Base-by-base conservation (phyloP, 495 filamentous ascomycete genomes). In the Podospora sp. region DNA sequence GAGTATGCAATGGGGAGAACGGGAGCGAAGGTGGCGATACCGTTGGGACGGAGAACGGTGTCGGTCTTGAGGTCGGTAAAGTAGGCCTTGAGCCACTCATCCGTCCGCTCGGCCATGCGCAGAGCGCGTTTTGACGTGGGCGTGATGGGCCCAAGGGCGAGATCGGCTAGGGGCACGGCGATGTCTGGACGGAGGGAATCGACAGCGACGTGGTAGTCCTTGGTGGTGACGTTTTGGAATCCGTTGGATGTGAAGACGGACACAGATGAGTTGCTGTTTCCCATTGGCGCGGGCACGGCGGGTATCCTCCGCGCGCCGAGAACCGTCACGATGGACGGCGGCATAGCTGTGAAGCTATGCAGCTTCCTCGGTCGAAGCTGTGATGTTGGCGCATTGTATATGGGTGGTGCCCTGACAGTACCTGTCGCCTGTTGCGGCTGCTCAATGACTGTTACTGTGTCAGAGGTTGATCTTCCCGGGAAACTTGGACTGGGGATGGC, bases 41-140 rank as follows among this genome's bases (percentile, higher is more conserved):
- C 72, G 11, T 18, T 6, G 40, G 27, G 76, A 74, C 8, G 75
- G 69, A 73, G 73, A n/a, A 62, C 14, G 77, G 74, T 27, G 22
- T 18, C 26, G 14, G 76, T 77, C 46, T 88, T 80, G 33, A 94
- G 75, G 46, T 88, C 81, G 20, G 84, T 82, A 21, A 92, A 82
- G 87, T 88, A 96, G 12, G 82, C 80, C 70, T 89, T 87, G 0
- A 92, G 93, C 69, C 95, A 82, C 67, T 95, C 92, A 12, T 91
- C 88, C 0, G 92, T 96, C 59, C 95, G 81, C 69, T 96, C 92
- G 3, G 87, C 89, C 91, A 97, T 97, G 75, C 91, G 93, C 9
- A 85, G 85, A 21, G 86, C 84, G 36, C 93, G 81, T 69, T 93
- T 95, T 26, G 82, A 77, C 12, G 90, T 89, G 0, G 92, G 87